phyloP scores from a whole-genome alignment of 2,329 filamentous ascomycete genomes.

The Ascochyta koolunga region DNA sequence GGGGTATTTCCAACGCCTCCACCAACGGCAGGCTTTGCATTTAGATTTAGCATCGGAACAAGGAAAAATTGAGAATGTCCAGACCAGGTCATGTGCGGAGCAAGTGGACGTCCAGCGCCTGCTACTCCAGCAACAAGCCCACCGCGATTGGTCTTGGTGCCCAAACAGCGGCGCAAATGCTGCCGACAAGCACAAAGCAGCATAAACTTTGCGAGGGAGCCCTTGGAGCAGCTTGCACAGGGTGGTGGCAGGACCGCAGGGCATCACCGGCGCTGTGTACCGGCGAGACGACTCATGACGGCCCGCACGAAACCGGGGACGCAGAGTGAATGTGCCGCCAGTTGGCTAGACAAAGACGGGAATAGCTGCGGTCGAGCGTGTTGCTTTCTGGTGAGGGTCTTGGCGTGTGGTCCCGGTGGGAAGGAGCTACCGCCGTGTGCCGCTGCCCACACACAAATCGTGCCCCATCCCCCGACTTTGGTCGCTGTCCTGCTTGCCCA shows the following conservation, averaged over 20 bases:
- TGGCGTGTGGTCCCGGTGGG: conserved; percentile 26
- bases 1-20: conserved; percentile 26
- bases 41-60: conserved; percentile 25
- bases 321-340: conserved; percentile 24
- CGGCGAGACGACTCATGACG: conserved; percentile 22
- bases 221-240: conserved; percentile 12
- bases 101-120: conserved; percentile 10
- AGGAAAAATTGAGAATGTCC: conserved; percentile 28
- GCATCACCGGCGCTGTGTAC: conserved; percentile 26
- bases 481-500: conserved; percentile 23
- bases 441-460: conserved; percentile 35
- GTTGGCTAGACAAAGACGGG: conserved; percentile 18
- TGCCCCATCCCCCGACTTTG: conserved; percentile 34
- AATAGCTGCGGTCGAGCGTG: conserved; percentile 18
- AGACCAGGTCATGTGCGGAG: conserved; percentile 15
- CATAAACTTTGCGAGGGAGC: conserved; percentile 17
- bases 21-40: conserved; percentile 23
- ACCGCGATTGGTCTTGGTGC: conserved; percentile 13
- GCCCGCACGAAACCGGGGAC: conserved; percentile 32
- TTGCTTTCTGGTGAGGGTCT: conserved; percentile 26
- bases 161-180: conserved; percentile 24
- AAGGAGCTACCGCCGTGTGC: conserved; percentile 26
- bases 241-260: conserved; percentile 16
- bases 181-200: conserved; percentile 22
- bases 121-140: conserved; percentile 22